phyloP scores from a whole-genome alignment of 2,329 filamentous ascomycete species.

The Ascochyta lentis region DNA sequence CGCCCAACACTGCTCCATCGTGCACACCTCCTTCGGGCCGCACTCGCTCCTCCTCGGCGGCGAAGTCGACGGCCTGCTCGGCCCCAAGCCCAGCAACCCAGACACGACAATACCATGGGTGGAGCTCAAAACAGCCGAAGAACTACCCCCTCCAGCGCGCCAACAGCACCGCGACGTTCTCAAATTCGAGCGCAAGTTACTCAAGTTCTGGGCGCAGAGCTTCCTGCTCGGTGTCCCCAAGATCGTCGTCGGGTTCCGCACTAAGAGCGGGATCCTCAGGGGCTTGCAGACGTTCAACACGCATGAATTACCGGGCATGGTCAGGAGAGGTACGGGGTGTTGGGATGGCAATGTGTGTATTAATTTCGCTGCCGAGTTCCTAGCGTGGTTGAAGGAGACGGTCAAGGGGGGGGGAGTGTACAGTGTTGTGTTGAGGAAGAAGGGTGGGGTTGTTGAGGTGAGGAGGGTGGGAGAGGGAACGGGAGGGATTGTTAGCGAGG shows the following conservation, averaged over 20 bases:
- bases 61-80: slow-evolving; percentile 81
- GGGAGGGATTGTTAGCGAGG: slow-evolving; percentile 75
- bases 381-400: slow-evolving; percentile 74
- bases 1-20: slow-evolving; percentile 94
- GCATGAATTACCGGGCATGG: slow-evolving; percentile 75
- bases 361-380: slow-evolving; percentile 80
- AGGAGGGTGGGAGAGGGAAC: slow-evolving; percentile 77
- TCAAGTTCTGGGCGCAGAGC: slow-evolving; percentile 97
- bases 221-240: slow-evolving; percentile 92
- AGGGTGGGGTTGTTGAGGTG: slow-evolving; percentile 72
- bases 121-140: slow-evolving; percentile 89
- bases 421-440: slow-evolving; percentile 73
- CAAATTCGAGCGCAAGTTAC: slow-evolving; percentile 85
- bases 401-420: slow-evolving; percentile 76
- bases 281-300: slow-evolving; percentile 82
- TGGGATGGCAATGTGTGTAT: slow-evolving; percentile 97
- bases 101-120: slow-evolving; percentile 77
- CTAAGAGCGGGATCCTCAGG: slow-evolving; percentile 72
- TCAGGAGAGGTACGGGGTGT: slow-evolving; percentile 69
- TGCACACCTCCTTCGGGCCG: slow-evolving; percentile 83
- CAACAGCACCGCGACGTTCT: slow-evolving; percentile 70
- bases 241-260: slow-evolving; percentile 89
- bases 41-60: slow-evolving; percentile 81
- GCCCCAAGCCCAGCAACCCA: slow-evolving; percentile 24
- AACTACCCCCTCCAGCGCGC: slow-evolving; percentile 56